These are phyloP conservation scores for Coemansia sp. DNA, from an alignment of 192 early-diverging fungal genomes.

Conservation along the genomic window DNA sequence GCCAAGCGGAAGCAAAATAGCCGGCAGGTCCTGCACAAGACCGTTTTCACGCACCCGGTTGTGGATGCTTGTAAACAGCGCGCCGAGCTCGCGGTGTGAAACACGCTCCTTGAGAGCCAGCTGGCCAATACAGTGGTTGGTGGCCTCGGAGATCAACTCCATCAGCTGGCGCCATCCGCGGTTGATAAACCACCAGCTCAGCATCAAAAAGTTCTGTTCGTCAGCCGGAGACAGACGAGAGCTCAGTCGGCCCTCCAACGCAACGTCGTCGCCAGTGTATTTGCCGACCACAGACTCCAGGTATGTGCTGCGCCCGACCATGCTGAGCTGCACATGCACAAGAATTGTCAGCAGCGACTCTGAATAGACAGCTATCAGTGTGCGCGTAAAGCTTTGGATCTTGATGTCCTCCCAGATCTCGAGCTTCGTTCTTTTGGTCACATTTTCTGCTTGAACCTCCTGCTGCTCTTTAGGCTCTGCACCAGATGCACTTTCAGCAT, in stretches of 20 bases:
- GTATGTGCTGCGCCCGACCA: constrained; percentile 90
- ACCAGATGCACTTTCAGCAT: neutral
- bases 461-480: neutral
- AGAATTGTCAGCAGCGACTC: constrained; percentile 83
- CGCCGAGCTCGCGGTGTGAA: constrained; percentile 62
- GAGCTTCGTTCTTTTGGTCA: constrained; percentile 58
- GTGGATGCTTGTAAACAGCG: constrained; percentile 58
- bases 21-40: constrained; percentile 24
- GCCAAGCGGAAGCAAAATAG: constrained; percentile 38
- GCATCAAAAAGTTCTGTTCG: constrained; percentile 85
- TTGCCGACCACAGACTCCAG: constrained; percentile 65
- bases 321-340: constrained; percentile 84
- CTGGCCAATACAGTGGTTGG: constrained; percentile 24
- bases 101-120: constrained; percentile 67
- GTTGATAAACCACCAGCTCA: constrained; percentile 90
- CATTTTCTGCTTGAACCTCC: neutral
- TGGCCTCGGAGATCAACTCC: constrained; percentile 62
- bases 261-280: constrained; percentile 18
- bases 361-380: constrained; percentile 81
- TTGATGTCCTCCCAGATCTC: constrained; percentile 92
- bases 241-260: constrained; percentile 29
- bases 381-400: constrained; percentile 83
- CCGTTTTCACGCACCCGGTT: constrained; percentile 55
- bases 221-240: constrained; percentile 35
- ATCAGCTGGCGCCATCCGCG: constrained; percentile 78